Conservation (phyloP, 306 rosid species). For the Luffa aegyptiaca region DNA sequence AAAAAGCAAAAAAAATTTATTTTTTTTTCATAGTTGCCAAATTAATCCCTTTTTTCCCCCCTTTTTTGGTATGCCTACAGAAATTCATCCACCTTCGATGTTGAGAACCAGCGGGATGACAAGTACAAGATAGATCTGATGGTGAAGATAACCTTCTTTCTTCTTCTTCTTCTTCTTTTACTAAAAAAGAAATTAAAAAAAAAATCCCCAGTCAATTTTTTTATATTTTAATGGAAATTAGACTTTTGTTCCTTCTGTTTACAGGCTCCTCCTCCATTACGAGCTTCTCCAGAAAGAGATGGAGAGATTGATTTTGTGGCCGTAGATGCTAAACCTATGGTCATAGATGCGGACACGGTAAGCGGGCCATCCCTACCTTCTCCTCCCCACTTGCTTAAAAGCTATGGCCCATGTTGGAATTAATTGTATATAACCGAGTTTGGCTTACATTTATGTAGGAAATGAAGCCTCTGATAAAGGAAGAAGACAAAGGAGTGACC, state of each 20-base stretch:
- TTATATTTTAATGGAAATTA: neutral
- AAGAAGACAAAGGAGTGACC: conserved; percentile 34
- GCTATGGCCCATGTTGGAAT: neutral
- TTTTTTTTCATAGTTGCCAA: neutral
- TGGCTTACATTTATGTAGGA: conserved; percentile 38
- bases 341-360: conserved; percentile 51
- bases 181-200: neutral
- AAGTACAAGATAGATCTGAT: conserved; percentile 88
- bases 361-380: conserved; percentile 35
- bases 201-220: neutral
- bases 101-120: conserved; percentile 57
- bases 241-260: neutral
- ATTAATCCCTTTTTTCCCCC: neutral
- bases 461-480: conserved; percentile 40
- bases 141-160: conserved; percentile 36
- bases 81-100: conserved; percentile 27
- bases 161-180: neutral
- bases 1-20: neutral
- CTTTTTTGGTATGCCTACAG: conserved; percentile 28
- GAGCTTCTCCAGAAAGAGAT: conserved; percentile 87
- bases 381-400: neutral
- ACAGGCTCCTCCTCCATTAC: conserved; percentile 70
- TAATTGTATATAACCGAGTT: neutral
- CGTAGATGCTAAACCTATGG: conserved; percentile 37
- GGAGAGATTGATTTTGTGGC: conserved; percentile 43